Conservation (phyloP, 352 stramenopile genomes). For the Peronospora farinosa region DNA sequence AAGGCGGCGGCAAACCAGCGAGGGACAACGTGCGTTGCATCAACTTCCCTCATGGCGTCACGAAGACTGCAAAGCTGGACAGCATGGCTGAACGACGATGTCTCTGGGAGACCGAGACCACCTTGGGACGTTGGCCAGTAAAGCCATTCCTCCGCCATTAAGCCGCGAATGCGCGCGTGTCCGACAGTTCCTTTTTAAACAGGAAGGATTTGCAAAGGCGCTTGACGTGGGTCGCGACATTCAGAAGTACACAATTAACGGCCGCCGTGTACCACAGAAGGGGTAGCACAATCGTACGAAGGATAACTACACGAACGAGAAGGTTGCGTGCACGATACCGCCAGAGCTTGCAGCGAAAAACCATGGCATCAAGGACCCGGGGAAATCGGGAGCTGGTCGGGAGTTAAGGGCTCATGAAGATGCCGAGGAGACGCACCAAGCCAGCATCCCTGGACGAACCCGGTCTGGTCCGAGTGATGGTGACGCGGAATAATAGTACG, state of each 20-base stretch:
- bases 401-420: conserved; percentile 4
- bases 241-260: not conserved
- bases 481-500: conserved; percentile 1
- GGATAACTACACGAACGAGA: conserved; percentile 2
- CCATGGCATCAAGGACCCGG: not conserved
- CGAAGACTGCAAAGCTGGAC: conserved; percentile 11
- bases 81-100: not conserved
- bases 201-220: conserved; percentile 6
- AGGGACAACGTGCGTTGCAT: not conserved
- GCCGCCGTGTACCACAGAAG: conserved; percentile 13
- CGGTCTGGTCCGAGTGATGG: conserved; percentile 4
- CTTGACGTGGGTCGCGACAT: not conserved
- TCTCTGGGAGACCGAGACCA: no score
- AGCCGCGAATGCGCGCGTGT: not conserved
- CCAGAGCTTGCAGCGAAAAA: conserved; percentile 4
- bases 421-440: not conserved
- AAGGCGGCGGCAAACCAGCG: conserved; percentile 5
- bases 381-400: conserved; percentile 6
- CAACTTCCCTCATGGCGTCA: not conserved
- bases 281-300: conserved; percentile 1
- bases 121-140: no score
- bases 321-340: conserved; percentile 6
- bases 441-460: conserved; percentile 3
- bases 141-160: no score
- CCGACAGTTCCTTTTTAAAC: conserved; percentile 8